Percentiles rank a stretch among this genome's conserved stretches.
These are phyloP conservation scores for Paecilomyces sp. DNA, from an alignment of 2,329 filamentous ascomycete genomes.

Conservation along the genomic window DNA sequence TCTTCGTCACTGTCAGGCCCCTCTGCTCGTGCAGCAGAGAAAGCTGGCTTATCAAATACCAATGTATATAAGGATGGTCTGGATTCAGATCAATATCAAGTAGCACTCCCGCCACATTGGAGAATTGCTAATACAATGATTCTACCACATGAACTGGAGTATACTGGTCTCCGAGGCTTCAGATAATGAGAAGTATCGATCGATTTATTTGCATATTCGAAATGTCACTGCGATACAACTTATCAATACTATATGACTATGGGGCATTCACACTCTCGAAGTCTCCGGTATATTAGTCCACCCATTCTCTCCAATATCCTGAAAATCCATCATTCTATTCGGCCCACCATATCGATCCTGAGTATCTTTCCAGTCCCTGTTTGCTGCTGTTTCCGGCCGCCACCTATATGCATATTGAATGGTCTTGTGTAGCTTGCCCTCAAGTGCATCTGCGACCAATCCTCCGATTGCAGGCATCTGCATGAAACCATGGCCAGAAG, in stretches of 20 bases:
- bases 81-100: neutral
- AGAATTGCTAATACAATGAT: no score
- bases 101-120: no score
- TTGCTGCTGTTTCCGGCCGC: constrained; percentile 44
- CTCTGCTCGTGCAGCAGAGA: neutral
- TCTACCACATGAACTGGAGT: no score
- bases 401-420: constrained; percentile 41
- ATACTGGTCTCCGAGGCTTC: no score
- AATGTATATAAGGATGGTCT: neutral
- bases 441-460: constrained; percentile 43
- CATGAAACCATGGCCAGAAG: constrained; percentile 48
- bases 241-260: no score
- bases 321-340: constrained; percentile 44
- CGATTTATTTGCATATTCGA: no score
- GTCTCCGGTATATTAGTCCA: neutral
- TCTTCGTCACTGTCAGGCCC: neutral
- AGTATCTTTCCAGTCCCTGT: constrained; percentile 41
- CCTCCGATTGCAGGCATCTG: constrained; percentile 42
- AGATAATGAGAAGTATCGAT: no score
- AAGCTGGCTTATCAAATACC: neutral
- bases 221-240: no score
- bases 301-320: constrained; percentile 20
- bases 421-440: constrained; percentile 36
- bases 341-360: constrained; percentile 44
- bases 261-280: no score